Base-by-base conservation (phyloP, 1,284 basidiomycete genomes). In the Trametes versicolor region DNA sequence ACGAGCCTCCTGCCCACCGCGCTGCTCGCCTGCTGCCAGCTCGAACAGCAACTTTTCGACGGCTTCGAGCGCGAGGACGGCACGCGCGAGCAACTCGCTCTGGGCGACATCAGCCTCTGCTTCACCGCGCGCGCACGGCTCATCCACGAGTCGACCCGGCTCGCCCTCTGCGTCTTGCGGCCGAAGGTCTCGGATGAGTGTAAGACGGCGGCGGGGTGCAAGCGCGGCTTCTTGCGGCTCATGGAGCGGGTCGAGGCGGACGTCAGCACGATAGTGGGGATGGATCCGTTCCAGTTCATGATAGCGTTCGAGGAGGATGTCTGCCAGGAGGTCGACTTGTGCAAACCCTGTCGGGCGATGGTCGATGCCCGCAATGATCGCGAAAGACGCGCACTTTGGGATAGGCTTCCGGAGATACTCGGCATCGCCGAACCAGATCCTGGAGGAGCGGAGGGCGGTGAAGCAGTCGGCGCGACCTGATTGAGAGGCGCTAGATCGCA, bases 1-100 rank as follows among this genome's bases (percentile, higher is more conserved):
- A 21, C 45, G 10, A 41, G 9, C 45, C 1, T 60, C 19, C 49
- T 60, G 4, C 39, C 39, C 19, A 34, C 37, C 1, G 58, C 49
- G 4, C 49, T 60, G 13, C 49, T 52, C 23, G 21, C 3, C 13
- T 60, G 58, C 39, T 51, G 37, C 27, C 29, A 45, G 7, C 37
- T 65, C 15, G 21, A 43, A 19, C 37, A 56, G 4, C 6, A 13
- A 0, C 41, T 65, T 41, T 12, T 59, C n/a, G 0, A 27, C 9
- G 64, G 64, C 36, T 49, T 60, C 39, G 17, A 27, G 52, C 52
- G 37, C 53, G 52, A 32, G 23, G 63, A 64, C 58, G 65, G 65
- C 41, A 23, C 57, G 0, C 48, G 21, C 39, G 65, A 66, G 34
- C 25, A 19, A 9, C 54, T 66, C 25, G 17, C 48, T 8, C 15